Evolutionary conservation across 177 flowering plant genomes (phyloP).

Genomic region (Vitis hybrid): DNA sequence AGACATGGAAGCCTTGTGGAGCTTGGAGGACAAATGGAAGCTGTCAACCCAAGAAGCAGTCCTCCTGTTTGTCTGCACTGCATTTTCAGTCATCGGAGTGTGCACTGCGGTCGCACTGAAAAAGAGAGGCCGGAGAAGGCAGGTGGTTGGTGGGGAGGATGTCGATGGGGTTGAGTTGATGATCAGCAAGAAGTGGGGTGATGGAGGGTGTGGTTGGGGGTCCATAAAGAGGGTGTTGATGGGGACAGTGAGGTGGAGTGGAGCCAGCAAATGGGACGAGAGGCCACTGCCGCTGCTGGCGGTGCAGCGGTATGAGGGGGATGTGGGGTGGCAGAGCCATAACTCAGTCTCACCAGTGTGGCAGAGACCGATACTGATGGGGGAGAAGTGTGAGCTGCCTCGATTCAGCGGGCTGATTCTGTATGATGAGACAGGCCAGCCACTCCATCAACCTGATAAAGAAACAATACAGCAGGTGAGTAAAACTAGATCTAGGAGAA

Average conservation of each 20-base stretch:
- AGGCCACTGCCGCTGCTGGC: conserved; percentile 31
- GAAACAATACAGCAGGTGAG: conserved; percentile 2
- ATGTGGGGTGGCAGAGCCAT: conserved; percentile 38
- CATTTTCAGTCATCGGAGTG: conserved; percentile 27
- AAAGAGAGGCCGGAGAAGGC: conserved; percentile 17
- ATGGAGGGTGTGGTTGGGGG: conserved; percentile 22
- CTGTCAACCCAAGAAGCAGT: conserved; percentile 51
- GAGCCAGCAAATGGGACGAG: conserved; percentile 46
- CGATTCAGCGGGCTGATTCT: conserved; percentile 74
- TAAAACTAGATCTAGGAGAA: neutral
- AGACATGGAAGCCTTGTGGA: conserved; percentile 71
- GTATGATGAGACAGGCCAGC: conserved; percentile 60
- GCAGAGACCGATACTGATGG: conserved; percentile 84
- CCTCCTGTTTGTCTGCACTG: conserved; percentile 34
- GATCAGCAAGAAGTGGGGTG: conserved; percentile 6
- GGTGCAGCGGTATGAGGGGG: conserved; percentile 1
- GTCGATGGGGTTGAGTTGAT: neutral
- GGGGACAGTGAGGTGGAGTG: conserved; percentile 59
- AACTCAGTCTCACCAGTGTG: conserved; percentile 60
- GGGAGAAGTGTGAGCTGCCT: conserved; percentile 70
- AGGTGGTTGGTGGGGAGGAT: neutral
- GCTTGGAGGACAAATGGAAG: conserved; percentile 59
- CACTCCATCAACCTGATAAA: conserved; percentile 23
- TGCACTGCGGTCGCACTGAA: conserved; percentile 21
- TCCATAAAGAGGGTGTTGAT: conserved; percentile 38